Evolutionary conservation across 176 grass and related monocot species (phyloP).

Genomic region (Poa pratensis): DNA sequence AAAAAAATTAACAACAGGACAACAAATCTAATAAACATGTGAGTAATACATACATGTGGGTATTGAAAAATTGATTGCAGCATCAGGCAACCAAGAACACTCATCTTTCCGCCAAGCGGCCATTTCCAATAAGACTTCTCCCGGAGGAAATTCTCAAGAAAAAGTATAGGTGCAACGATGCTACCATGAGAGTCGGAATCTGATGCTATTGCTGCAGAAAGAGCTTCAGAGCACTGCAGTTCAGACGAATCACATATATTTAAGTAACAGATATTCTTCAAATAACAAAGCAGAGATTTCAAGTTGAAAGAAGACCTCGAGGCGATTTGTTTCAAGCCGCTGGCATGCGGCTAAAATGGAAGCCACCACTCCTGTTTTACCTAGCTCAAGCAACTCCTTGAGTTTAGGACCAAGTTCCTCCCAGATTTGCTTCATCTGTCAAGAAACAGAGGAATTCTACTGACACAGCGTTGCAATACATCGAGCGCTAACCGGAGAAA

Average conservation of each 20-base stretch:
- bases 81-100: conserved; percentile 91
- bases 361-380: conserved; percentile 82
- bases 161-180: conserved; percentile 75
- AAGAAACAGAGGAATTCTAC: conserved; percentile 30
- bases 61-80: conserved; percentile 82
- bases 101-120: conserved; percentile 69
- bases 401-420: conserved; percentile 84
- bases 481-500: neutral
- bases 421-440: conserved; percentile 82
- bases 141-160: conserved; percentile 68
- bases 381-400: conserved; percentile 83
- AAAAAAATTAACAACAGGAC: neutral
- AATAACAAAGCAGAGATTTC: conserved; percentile 30
- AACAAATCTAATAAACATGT: conserved; percentile 52
- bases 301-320: conserved; percentile 59
- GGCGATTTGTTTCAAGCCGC: conserved; percentile 66
- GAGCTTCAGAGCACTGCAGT: conserved; percentile 76
- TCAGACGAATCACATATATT: conserved; percentile 33
- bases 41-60: conserved; percentile 75
- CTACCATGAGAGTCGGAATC: conserved; percentile 54
- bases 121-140: conserved; percentile 80
- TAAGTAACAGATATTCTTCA: neutral
- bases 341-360: conserved; percentile 83
- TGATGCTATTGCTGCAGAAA: conserved; percentile 63
- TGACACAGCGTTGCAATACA: conserved; percentile 18